Evolutionary conservation across 257 asterid genomes (phyloP), one percentile per base, ranked within the genome.

Genomic region (Solanum megistacrolobum): DNA sequence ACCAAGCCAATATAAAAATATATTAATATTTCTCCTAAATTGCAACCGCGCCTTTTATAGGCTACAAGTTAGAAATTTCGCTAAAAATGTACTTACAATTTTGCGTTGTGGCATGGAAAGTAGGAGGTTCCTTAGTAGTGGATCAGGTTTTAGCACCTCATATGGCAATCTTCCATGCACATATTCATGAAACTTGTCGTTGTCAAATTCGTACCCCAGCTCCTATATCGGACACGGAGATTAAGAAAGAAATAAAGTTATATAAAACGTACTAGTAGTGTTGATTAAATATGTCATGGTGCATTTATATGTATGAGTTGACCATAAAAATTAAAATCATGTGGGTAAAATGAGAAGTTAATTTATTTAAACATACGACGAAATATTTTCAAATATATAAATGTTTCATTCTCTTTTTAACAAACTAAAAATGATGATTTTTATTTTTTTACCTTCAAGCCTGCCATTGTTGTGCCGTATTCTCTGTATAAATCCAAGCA

Each of bases 391-490:
- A 31, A 71, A 31, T 31, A 14, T 13, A 71, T 0, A 29, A 71
- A 32, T 31, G 2, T 71, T 7, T 14, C 21, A 3, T 68, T 29
- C 23, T 27, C 4, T 29, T 66, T 68, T 68, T 13, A 13, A 13
- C 5, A 68, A 6, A 68, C 38, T 68, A 25, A 65, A 65, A 65
- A 25, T 4, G 13, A 60, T 23, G 13, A 4, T 65, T 5, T 60
- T 25, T 12, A 8, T n/a, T 23, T 65, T 27, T 66, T 68, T 31
- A 71, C 98, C 96, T 95, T 94, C 9, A 96, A 95, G 12, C 99
- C 99, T 39, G 99, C 98, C 99, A 96, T 95, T 31, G 99, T 96
- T 46, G 99, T 96, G 20, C 98, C 99, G 84, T 94, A 69, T 91
- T 96, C 96, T 89, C 90, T 93, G 91, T 96, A 96, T 90, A 96